Evolutionary conservation across 177 flowering plant genomes (phyloP), one percentile per base, ranked within the genome.

Genomic region (Telopea speciosissima): DNA sequence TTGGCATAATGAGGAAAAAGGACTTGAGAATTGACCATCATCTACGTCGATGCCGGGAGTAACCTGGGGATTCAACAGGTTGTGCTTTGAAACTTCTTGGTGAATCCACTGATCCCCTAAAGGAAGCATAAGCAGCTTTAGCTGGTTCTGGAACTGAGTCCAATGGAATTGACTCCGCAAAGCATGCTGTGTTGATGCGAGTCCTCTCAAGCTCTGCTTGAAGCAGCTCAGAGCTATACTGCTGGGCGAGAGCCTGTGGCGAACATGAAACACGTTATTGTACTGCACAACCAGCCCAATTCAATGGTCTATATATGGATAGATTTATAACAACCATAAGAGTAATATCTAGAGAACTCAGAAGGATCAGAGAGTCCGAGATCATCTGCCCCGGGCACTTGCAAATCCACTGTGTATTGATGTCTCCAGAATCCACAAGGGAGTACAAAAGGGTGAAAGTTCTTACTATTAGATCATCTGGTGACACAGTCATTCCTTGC

Each of bases 391-490:
- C 40, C 5, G 33, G 33, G 33, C 33, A 36, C 40, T 36, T 36
- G 40, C 40, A 36, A 3, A 49, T 24, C 16, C n/a, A 26, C 31
- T 45, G 17, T 14, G 19, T 12, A 10, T 66, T 44, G 40, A n/a
- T 24, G 54, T 36, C 21, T 36, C 23, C 12, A 24, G 25, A 42
- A 10, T 17, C 23, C 12, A 21, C 25, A 42, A 10, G 8, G 52
- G 17, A 28, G 31, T 24, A 62, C 42, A 62, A 2, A 26, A 24
- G 28, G 23, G 9, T 36, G 40, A 63, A 58, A 66, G 24, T 14
- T 65, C 98, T 90, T 82, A 96, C 99, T 76, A 96, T 88, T 44
- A 96, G 78, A 74, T 96, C 99, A 85, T 93, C 99, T 19, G 97
- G 97, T 19, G 99, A 91, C 13, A 90, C 85, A 45, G 83, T 70